Conservation (phyloP, 2,329 filamentous ascomycete species). For the Paraphaeosphaeria minitans region DNA sequence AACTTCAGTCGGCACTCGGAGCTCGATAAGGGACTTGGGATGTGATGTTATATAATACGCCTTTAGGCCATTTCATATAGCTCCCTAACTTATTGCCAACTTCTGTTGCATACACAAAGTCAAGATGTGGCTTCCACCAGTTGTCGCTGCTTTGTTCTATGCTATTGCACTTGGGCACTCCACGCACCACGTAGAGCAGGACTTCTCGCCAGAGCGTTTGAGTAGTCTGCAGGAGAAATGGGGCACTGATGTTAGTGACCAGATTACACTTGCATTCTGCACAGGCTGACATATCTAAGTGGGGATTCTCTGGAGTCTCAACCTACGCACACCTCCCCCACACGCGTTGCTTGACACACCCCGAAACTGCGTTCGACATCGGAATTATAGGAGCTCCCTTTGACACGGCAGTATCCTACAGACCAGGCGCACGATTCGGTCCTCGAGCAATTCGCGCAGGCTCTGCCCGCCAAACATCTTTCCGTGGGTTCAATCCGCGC, state of each 20-base stretch:
- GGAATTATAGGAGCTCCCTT: slow-evolving; percentile 57
- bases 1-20: slow-evolving; percentile 14
- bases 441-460: slow-evolving; percentile 86
- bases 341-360: slow-evolving; percentile 54
- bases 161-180: slow-evolving; percentile 31
- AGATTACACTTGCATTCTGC: neutral
- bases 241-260: slow-evolving; percentile 46
- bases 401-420: slow-evolving; percentile 56
- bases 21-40: slow-evolving; percentile 10
- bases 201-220: slow-evolving; percentile 38
- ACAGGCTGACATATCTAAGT: slow-evolving; percentile 47
- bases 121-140: slow-evolving; percentile 19
- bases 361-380: slow-evolving; percentile 52
- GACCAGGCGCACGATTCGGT: slow-evolving; percentile 69
- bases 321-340: slow-evolving; percentile 56
- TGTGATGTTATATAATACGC: slow-evolving; percentile 27
- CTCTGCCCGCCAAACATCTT: slow-evolving; percentile 78
- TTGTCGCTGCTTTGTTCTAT: slow-evolving; percentile 21
- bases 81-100: neutral
- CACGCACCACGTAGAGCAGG: slow-evolving; percentile 35
- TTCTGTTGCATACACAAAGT: neutral
- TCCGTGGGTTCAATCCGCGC: slow-evolving; percentile 81
- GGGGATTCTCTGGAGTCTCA: slow-evolving; percentile 74
- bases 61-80: slow-evolving; percentile 15
- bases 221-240: slow-evolving; percentile 47